Evolutionary conservation across 2,329 filamentous ascomycete genomes (phyloP).

Genomic region (Penicillium vulpinum): DNA sequence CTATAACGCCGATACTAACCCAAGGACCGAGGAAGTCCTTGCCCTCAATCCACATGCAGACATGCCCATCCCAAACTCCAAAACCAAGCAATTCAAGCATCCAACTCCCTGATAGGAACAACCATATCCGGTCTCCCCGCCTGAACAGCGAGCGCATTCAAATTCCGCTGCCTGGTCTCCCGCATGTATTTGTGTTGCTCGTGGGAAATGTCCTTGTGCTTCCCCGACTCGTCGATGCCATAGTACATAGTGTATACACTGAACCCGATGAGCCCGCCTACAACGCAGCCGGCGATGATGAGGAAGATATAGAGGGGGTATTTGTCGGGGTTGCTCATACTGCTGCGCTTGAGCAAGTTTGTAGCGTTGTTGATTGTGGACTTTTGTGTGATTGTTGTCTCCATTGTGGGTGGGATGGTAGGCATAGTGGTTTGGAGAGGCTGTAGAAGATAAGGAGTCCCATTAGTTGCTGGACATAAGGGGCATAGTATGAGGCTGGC

Average conservation of each 20-base stretch:
- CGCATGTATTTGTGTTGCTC: constrained; percentile 36
- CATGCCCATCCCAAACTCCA: background rate
- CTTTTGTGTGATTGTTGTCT: background rate
- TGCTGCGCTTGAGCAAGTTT: constrained; percentile 18
- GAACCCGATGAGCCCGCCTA: constrained; percentile 21
- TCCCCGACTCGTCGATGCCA: constrained; percentile 16
- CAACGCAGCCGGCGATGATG: constrained; percentile 32
- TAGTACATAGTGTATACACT: constrained; percentile 24
- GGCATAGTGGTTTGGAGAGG: background rate
- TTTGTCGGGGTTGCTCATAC: constrained; percentile 3
- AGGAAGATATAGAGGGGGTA: constrained; percentile 27
- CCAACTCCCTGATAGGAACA: constrained; percentile 15
- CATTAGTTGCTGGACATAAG: background rate
- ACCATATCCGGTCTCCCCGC: constrained; percentile 23
- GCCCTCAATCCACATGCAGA: background rate
- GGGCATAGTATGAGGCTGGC: background rate
- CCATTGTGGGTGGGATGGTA: background rate
- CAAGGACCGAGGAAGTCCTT: background rate
- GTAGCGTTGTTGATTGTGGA: constrained; percentile 3
- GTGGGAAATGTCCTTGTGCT: constrained; percentile 14
- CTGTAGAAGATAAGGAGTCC: background rate
- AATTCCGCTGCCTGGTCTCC: constrained; percentile 23
- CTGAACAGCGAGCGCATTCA: constrained; percentile 23
- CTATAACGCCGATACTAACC: background rate
- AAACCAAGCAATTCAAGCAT: constrained; percentile 7